Evolutionary conservation across 345 rosid species (phyloP).

Genomic region (Pistacia vera): DNA sequence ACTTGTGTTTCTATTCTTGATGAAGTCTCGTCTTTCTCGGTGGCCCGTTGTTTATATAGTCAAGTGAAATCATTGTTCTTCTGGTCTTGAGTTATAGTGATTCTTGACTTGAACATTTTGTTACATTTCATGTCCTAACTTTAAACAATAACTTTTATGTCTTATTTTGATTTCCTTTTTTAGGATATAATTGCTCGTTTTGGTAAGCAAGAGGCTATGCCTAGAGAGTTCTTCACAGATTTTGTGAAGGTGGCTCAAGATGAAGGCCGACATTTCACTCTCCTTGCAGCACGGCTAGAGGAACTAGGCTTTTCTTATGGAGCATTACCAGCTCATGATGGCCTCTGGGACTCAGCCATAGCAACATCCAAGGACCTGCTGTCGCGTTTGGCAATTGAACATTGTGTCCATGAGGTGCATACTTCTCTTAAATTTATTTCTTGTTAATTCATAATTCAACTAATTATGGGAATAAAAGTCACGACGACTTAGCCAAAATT

Average conservation of each 20-base stretch:
- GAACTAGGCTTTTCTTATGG: constrained; percentile 80
- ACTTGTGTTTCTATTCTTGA: no score
- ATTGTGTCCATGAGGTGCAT: constrained; percentile 87
- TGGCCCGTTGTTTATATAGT: no score
- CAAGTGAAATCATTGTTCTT: no score
- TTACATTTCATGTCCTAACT: neutral
- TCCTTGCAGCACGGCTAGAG: constrained; percentile 71
- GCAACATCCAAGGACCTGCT: constrained; percentile 78
- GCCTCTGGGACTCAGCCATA: constrained; percentile 85
- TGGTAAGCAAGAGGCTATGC: constrained; percentile 90
- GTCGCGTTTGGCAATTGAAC: constrained; percentile 84
- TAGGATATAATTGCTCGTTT: constrained; percentile 94
- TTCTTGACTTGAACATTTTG: neutral
- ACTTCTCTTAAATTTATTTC: neutral
- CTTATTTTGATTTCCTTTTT: neutral
- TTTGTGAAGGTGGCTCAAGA: constrained; percentile 91
- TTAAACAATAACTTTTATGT: neutral
- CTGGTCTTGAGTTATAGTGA: neutral
- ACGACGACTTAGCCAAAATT: neutral
- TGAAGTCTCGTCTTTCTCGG: no score
- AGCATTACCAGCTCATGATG: constrained; percentile 89
- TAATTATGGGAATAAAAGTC: neutral
- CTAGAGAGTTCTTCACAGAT: constrained; percentile 86
- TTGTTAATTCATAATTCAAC: neutral
- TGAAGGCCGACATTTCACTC: constrained; percentile 84